Conservation (phyloP, 2,329 filamentous ascomycete species). For the Xylariaceae sp. region DNA sequence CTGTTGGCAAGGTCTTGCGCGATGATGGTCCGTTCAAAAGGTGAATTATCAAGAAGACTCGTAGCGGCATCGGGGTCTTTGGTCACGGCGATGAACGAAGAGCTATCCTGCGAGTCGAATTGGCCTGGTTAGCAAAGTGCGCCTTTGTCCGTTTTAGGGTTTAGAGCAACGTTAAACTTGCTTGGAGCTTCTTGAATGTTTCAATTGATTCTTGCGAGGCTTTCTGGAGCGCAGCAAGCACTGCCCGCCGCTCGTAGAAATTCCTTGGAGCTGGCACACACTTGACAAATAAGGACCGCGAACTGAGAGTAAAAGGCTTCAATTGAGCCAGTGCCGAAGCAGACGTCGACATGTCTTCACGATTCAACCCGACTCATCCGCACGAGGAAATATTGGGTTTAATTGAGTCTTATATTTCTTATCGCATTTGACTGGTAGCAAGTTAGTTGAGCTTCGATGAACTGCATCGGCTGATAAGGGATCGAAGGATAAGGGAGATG, state of each 20-base stretch:
- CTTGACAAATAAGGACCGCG: constrained; percentile 52
- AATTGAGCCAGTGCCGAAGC: constrained; percentile 38
- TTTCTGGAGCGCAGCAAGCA: constrained; percentile 56
- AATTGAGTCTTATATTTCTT: not conserved
- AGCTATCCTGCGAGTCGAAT: constrained; percentile 46
- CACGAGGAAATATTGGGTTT: not conserved
- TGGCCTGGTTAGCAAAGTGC: not conserved
- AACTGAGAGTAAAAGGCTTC: constrained; percentile 35
- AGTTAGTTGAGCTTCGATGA: not conserved
- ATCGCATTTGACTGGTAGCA: not conserved
- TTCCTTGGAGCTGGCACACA: constrained; percentile 58
- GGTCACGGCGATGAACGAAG: constrained; percentile 58
- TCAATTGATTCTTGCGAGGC: constrained; percentile 48
- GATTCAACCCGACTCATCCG: not conserved
- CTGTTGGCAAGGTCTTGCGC: constrained; percentile 22
- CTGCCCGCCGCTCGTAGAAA: constrained; percentile 60
- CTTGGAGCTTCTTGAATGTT: constrained; percentile 56
- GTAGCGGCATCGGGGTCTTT: constrained; percentile 47
- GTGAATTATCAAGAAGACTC: constrained; percentile 52
- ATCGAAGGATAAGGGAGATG: too few species aligned
- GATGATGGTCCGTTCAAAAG: constrained; percentile 53
- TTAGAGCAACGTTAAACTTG: constrained; percentile 27
- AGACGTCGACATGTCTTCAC: constrained; percentile 29
- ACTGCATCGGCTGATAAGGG: not conserved
- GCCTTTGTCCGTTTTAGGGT: too few species aligned